A percentile compares a stretch with the other conserved stretches of the same genome.
Conservation (phyloP, 164 flowering plant genomes). For the Aristolochia contorta region DNA sequence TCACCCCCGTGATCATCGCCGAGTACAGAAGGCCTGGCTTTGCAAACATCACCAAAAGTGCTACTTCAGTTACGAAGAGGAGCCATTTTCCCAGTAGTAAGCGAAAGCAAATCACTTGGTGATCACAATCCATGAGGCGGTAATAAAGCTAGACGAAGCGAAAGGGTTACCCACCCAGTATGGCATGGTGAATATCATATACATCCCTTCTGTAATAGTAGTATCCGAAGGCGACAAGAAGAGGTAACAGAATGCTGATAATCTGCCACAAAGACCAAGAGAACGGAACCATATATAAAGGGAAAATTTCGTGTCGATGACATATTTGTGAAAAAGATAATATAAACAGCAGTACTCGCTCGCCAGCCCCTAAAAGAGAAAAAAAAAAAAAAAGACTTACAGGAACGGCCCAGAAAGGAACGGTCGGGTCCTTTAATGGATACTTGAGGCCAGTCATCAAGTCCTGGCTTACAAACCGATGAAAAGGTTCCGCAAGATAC, state of each 20-base stretch:
- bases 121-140: too few species aligned
- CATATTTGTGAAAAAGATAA: too few species aligned
- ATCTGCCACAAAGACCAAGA: conserved; percentile 18
- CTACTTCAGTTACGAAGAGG: too few species aligned
- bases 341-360: too few species aligned
- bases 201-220: conserved; percentile 55
- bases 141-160: neutral
- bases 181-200: conserved; percentile 74
- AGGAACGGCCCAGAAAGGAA: conserved; percentile 83
- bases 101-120: too few species aligned
- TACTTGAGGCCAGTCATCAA: conserved; percentile 78
- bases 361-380: neutral
- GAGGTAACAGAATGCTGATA: conserved; percentile 46
- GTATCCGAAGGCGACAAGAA: conserved; percentile 26
- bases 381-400: too few species aligned
- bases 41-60: conserved; percentile 3
- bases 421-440: conserved; percentile 60
- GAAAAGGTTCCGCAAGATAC: conserved; percentile 47
- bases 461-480: conserved; percentile 67
- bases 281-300: neutral
- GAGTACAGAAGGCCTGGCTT: conserved; percentile 39
- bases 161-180: conserved; percentile 35
- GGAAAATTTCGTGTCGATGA: too few species aligned
- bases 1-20: conserved; percentile 42
- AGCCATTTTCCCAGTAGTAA: too few species aligned